Conservation (phyloP, 2,329 filamentous ascomycete genomes). For the Penicillium sp. region DNA sequence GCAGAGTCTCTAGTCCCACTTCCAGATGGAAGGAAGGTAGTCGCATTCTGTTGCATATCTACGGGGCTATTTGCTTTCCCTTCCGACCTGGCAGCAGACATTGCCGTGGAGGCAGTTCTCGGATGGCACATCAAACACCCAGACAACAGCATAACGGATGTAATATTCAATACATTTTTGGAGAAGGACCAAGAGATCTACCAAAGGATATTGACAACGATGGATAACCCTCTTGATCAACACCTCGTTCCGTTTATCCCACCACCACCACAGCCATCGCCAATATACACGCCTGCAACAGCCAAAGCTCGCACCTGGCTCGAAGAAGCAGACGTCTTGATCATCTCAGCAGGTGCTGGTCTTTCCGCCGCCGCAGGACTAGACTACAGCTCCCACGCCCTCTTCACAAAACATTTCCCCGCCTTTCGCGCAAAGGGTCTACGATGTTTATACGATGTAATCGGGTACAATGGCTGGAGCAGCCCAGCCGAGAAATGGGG, state of each 20-base stretch:
- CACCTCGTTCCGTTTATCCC: no score
- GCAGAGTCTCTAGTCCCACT: slow-evolving; percentile 15
- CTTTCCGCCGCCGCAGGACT: slow-evolving; percentile 28
- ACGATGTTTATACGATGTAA: slow-evolving; percentile 23
- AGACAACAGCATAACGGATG: slow-evolving; percentile 20
- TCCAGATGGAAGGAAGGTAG: slow-evolving; percentile 19
- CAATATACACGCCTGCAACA: slow-evolving; percentile 1
- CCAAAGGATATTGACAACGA: background rate
- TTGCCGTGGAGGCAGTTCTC: slow-evolving; percentile 20
- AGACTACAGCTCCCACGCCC: slow-evolving; percentile 28
- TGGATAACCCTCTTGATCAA: no score
- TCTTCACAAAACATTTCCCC: slow-evolving; percentile 27
- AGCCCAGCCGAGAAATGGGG: slow-evolving; percentile 25
- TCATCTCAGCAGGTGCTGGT: slow-evolving; percentile 27
- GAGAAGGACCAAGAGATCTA: slow-evolving; percentile 22
- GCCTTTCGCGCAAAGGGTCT: slow-evolving; percentile 37
- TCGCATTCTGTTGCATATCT: slow-evolving; percentile 30
- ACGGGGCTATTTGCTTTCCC: slow-evolving; percentile 30
- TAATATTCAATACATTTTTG: slow-evolving; percentile 28
- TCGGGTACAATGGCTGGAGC: slow-evolving; percentile 23
- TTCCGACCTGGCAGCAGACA: slow-evolving; percentile 16
- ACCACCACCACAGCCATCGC: background rate
- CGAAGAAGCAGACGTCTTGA: slow-evolving; percentile 19
- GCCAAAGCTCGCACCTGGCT: slow-evolving; percentile 21
- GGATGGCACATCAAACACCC: slow-evolving; percentile 19